phyloP scores from a whole-genome alignment of 2,329 filamentous ascomycete genomes.

The Colletotrichum sp. region DNA sequence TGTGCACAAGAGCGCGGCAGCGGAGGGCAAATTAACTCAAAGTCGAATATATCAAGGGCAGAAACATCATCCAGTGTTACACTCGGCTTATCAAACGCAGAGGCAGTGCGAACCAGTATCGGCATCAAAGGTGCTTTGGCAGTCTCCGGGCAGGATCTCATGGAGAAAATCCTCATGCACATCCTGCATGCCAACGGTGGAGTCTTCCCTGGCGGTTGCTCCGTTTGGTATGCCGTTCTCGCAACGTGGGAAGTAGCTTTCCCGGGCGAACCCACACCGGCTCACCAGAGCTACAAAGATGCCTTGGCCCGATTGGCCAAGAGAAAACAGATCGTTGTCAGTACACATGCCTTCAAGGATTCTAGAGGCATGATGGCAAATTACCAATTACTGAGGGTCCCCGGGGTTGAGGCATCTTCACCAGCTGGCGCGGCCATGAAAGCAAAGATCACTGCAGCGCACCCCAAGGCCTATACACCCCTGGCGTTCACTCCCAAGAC shows the following conservation, averaged over 20 bases:
- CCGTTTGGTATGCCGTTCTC: slow-evolving; percentile 53
- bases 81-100: neutral
- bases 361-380: slow-evolving; percentile 47
- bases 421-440: slow-evolving; percentile 47
- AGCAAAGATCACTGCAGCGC: slow-evolving; percentile 45
- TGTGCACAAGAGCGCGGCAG: neutral
- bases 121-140: neutral
- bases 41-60: neutral
- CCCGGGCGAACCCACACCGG: slow-evolving; percentile 42
- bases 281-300: slow-evolving; percentile 40
- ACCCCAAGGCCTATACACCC: slow-evolving; percentile 50
- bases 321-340: slow-evolving; percentile 39
- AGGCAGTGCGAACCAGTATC: neutral
- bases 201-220: slow-evolving; percentile 55
- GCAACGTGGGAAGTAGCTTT: slow-evolving; percentile 50
- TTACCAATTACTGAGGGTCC: slow-evolving; percentile 49
- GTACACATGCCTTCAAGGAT: slow-evolving; percentile 49
- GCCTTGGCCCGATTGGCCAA: slow-evolving; percentile 43
- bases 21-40: neutral
- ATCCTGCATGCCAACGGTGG: slow-evolving; percentile 47
- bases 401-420: slow-evolving; percentile 45
- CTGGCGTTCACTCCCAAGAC: slow-evolving; percentile 32
- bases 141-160: neutral
- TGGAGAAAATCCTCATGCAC: slow-evolving; percentile 32
- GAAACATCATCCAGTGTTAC: neutral